These are phyloP conservation scores for Cyamopsis tetragonoloba DNA, from an alignment of 306 rosid genomes.

Conservation along the genomic window DNA sequence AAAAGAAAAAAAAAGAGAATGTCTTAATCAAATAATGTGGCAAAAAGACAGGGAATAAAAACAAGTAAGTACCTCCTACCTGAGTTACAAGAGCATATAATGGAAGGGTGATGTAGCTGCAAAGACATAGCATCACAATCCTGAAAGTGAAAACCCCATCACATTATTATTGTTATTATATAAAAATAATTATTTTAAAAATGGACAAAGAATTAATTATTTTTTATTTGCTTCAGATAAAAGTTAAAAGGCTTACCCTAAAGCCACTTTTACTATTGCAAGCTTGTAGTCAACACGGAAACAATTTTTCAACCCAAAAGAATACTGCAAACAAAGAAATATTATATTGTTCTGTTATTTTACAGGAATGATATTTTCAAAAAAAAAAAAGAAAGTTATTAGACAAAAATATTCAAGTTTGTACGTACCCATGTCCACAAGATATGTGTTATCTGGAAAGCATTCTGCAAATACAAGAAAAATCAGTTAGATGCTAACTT, in stretches of 20 bases:
- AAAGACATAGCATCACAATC: conserved; percentile 49
- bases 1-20: too few relatives aligned
- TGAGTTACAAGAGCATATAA: conserved; percentile 87
- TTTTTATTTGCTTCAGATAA: too few relatives aligned
- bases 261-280: conserved; percentile 45
- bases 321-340: conserved; percentile 64
- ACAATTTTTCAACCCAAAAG: conserved; percentile 64
- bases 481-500: conserved; percentile 9
- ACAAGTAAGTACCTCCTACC: conserved; percentile 50
- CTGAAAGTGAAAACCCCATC: conserved; percentile 44
- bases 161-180: too few relatives aligned
- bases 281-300: conserved; percentile 57
- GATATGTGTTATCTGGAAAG: conserved; percentile 77
- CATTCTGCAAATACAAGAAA: conserved; percentile 65
- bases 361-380: not conserved
- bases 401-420: not conserved
- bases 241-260: conserved; percentile 61
- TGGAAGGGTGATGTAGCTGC: conserved; percentile 93
- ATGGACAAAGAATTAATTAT: too few relatives aligned
- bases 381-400: not conserved
- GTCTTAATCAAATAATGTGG: not conserved
- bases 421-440: conserved; percentile 81
- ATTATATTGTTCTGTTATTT: not conserved
- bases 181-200: too few relatives aligned
- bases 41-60: not conserved